These are phyloP conservation scores for Phylloporus sp. DNA, from an alignment of 768 basidiomycete genomes.

Conservation along the genomic window DNA sequence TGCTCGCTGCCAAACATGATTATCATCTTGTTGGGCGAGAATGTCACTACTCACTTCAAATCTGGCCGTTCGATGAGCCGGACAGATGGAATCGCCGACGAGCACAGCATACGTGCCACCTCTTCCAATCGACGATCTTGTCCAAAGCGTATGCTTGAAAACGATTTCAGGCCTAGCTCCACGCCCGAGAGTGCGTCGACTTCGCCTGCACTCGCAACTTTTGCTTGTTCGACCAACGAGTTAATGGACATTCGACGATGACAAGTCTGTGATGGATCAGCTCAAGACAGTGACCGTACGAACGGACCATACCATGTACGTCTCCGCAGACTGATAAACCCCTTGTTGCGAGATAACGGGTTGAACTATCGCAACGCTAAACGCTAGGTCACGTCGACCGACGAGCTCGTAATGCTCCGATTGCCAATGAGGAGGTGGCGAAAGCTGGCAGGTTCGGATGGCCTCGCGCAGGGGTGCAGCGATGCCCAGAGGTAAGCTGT, in stretches of 20 bases:
- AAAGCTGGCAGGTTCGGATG: slow-evolving; percentile 75
- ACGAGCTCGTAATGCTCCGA: slow-evolving; percentile 33
- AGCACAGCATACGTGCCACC: slow-evolving; percentile 86
- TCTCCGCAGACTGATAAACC: slow-evolving; percentile 29
- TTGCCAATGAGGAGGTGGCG: slow-evolving; percentile 74
- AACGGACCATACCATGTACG: slow-evolving; percentile 26
- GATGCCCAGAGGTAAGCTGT: slow-evolving; percentile 62
- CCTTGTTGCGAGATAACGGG: slow-evolving; percentile 29
- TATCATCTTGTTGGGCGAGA: not conserved
- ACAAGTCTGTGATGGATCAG: slow-evolving; percentile 41
- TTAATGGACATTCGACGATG: slow-evolving; percentile 49
- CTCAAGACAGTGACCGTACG: not conserved
- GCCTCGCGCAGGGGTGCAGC: slow-evolving; percentile 82
- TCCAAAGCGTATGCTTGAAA: slow-evolving; percentile 83
- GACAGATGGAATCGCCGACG: slow-evolving; percentile 67
- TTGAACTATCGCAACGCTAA: slow-evolving; percentile 30
- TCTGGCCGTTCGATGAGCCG: slow-evolving; percentile 64
- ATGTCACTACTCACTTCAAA: slow-evolving; percentile 48
- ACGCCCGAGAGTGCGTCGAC: slow-evolving; percentile 62
- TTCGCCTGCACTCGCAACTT: slow-evolving; percentile 50
- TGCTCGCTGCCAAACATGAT: slow-evolving; percentile 61
- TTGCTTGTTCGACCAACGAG: slow-evolving; percentile 48
- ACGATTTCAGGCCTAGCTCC: slow-evolving; percentile 67
- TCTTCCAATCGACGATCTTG: slow-evolving; percentile 89
- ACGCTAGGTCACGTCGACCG: slow-evolving; percentile 31